Evolutionary conservation across 2,329 filamentous ascomycete genomes (phyloP).

Genomic region (Talaromyces sp.): DNA sequence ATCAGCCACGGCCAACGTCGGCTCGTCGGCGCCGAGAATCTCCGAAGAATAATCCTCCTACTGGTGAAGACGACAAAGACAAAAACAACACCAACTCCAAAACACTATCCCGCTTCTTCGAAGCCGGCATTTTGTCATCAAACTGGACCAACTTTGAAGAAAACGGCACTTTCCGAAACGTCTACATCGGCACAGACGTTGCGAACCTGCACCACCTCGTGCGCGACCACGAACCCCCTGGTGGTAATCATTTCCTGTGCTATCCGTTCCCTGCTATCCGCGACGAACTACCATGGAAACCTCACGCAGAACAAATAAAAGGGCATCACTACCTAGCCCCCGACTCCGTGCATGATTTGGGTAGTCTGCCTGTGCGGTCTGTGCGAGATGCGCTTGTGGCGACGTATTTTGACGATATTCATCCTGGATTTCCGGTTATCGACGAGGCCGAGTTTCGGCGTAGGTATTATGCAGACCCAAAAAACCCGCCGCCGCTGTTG

Average conservation of each 20-base stretch:
- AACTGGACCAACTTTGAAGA: conserved; percentile 1
- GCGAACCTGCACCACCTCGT: conserved; percentile 8
- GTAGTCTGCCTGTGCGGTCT: neutral
- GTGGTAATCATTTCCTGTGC: neutral
- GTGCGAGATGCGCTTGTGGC: conserved; percentile 21
- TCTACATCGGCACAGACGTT: conserved; percentile 3
- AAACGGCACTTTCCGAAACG: conserved; percentile 5
- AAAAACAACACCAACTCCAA: neutral
- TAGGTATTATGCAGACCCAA: conserved; percentile 11
- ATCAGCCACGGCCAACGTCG: neutral
- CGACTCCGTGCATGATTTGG: neutral
- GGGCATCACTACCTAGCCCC: neutral
- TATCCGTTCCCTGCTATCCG: conserved; percentile 6
- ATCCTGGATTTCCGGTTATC: conserved; percentile 24
- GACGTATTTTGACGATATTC: conserved; percentile 24
- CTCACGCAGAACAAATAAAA: neutral
- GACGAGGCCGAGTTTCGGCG: conserved; percentile 16
- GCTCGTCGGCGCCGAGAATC: neutral
- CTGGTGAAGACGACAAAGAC: too few relatives aligned
- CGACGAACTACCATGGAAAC: conserved; percentile 3
- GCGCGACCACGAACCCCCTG: neutral
- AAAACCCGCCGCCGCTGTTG: conserved; percentile 21
- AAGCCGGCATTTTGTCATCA: neutral
- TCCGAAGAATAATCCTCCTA: neutral
- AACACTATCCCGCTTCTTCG: conserved; percentile 1